Evolutionary conservation across 352 stramenopile species (phyloP).

Genomic region (Phytophthora fragariaefolia): DNA sequence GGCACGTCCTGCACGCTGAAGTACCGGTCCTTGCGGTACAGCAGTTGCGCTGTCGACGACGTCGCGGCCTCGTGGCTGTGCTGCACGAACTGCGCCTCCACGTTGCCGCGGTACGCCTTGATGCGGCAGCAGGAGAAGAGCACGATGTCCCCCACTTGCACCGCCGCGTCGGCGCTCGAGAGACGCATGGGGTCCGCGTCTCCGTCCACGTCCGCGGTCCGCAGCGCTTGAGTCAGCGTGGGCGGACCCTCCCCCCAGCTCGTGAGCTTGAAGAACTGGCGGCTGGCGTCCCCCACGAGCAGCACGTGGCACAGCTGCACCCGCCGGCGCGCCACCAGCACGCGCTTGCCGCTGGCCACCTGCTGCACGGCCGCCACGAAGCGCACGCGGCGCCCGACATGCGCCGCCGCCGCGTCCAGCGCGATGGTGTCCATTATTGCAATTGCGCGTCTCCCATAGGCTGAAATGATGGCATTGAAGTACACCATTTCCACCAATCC

Average conservation of each 20-base stretch:
- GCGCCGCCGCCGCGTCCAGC: slow-evolving; percentile 26
- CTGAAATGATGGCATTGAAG: slow-evolving; percentile 32
- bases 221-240: slow-evolving; percentile 30
- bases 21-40: slow-evolving; percentile 66
- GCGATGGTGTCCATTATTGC: slow-evolving; percentile 26
- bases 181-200: slow-evolving; percentile 40
- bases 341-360: slow-evolving; percentile 38
- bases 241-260: slow-evolving; percentile 60
- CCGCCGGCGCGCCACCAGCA: slow-evolving; percentile 37
- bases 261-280: slow-evolving; percentile 60
- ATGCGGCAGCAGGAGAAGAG: slow-evolving; percentile 60
- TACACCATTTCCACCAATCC: slow-evolving; percentile 23
- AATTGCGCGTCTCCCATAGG: neutral
- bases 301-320: slow-evolving; percentile 53
- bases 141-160: slow-evolving; percentile 63
- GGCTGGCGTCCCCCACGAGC: slow-evolving; percentile 51
- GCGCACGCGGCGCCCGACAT: slow-evolving; percentile 40
- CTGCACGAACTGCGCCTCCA: slow-evolving; percentile 60
- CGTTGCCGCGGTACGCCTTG: slow-evolving; percentile 52
- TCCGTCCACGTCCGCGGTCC: neutral
- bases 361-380: slow-evolving; percentile 65
- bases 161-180: slow-evolving; percentile 28
- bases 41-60: slow-evolving; percentile 56
- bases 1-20: slow-evolving; percentile 61
- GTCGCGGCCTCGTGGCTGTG: slow-evolving; percentile 25